A percentile compares a stretch with the other conserved stretches of the same genome.
Evolutionary conservation across 192 early-diverging fungal genomes (phyloP).

Genomic region (Umbelopsis isabellina): DNA sequence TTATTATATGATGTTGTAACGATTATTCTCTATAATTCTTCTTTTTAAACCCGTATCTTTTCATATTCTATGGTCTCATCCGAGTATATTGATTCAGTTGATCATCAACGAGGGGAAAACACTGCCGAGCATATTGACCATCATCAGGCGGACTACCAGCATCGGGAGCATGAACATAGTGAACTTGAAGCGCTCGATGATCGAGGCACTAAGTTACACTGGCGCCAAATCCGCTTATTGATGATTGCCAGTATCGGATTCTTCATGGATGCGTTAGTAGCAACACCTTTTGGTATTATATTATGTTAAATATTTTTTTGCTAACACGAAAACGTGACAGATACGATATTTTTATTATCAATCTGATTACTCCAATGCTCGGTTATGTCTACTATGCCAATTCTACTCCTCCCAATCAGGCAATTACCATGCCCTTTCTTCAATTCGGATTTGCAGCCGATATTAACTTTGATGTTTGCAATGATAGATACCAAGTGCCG

Average conservation of each 20-base stretch:
- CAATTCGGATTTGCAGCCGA: neutral
- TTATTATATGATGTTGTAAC: no score
- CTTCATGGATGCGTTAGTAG: conserved; percentile 87
- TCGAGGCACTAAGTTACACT: conserved; percentile 10
- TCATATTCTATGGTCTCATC: neutral
- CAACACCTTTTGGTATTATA: no score
- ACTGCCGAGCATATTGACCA: neutral
- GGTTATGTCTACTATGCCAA: conserved; percentile 67
- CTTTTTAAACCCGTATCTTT: no score
- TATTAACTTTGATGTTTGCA: conserved; percentile 47
- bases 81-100: neutral
- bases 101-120: neutral
- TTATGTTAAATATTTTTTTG: conserved; percentile 57
- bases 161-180: neutral
- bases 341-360: conserved; percentile 96
- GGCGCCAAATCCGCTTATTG: conserved; percentile 67
- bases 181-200: neutral
- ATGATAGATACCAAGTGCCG: conserved; percentile 61
- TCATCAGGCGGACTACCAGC: neutral
- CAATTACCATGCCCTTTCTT: no score
- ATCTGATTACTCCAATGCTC: conserved; percentile 87
- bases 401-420: conserved; percentile 23
- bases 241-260: conserved; percentile 70
- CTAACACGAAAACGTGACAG: conserved; percentile 38
- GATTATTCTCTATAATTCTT: no score